Percentiles rank a stretch among this genome's conserved stretches.
phyloP scores from a whole-genome alignment of 129 eudicot species.

The Helichrysum umbraculigerum region DNA sequence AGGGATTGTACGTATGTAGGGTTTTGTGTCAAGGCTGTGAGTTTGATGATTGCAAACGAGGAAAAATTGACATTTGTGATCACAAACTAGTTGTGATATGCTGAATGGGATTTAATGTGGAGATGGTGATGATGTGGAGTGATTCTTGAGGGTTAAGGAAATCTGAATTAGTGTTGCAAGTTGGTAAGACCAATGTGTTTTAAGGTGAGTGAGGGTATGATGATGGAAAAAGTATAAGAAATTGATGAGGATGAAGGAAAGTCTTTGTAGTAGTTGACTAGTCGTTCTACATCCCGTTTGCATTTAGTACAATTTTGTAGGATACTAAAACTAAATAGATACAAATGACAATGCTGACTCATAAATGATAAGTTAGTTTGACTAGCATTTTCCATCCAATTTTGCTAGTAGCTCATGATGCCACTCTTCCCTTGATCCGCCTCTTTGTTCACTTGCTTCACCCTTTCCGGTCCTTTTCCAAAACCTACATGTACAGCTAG shows the following conservation, averaged over 20 bases:
- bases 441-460: not conserved
- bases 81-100: not conserved
- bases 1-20: not conserved
- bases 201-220: not conserved
- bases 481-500: not conserved
- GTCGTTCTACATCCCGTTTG: not conserved
- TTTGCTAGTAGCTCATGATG: not conserved
- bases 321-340: not conserved
- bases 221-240: not conserved
- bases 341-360: not conserved
- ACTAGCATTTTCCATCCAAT: not conserved
- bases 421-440: not conserved
- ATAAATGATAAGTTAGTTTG: not conserved
- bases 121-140: not conserved
- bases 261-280: not conserved
- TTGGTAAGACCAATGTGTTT: conserved; percentile 12
- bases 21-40: conserved; percentile 3
- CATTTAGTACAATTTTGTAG: not conserved
- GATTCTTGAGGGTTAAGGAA: not conserved
- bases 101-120: not conserved
- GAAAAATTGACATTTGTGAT: not conserved
- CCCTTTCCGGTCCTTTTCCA: not conserved
- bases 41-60: not conserved
- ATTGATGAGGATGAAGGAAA: not conserved
- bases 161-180: not conserved